Percentiles rank a stretch among this genome's conserved stretches.
Evolutionary conservation across 768 basidiomycete species (phyloP).

Genomic region (Hydnomerulius pinastri): DNA sequence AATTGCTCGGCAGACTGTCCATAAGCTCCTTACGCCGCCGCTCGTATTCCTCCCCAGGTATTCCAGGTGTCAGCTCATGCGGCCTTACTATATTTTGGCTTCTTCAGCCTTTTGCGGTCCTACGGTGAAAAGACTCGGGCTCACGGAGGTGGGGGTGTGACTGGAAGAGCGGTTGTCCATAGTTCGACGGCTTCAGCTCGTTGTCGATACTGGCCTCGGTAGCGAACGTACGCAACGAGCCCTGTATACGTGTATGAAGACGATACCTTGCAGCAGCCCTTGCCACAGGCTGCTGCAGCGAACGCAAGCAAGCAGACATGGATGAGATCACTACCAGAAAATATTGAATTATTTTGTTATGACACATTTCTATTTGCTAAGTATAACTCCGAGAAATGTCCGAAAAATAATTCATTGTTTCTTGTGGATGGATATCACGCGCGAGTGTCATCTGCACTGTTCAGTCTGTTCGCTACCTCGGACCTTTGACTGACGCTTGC

Average conservation of each 20-base stretch:
- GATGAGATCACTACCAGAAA: neutral
- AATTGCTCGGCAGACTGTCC: slow-evolving; percentile 69
- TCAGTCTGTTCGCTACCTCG: neutral
- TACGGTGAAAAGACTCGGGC: slow-evolving; percentile 20
- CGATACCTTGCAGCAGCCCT: neutral
- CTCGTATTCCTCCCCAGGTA: slow-evolving; percentile 78
- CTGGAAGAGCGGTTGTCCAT: slow-evolving; percentile 74
- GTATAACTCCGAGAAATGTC: neutral
- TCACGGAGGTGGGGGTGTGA: slow-evolving; percentile 84
- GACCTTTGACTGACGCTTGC: neutral
- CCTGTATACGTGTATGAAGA: neutral
- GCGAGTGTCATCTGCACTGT: no score
- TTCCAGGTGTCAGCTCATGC: slow-evolving; percentile 82
- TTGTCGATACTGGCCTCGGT: slow-evolving; percentile 29
- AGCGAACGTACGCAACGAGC: slow-evolving; percentile 31
- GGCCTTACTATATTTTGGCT: slow-evolving; percentile 43
- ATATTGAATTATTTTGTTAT: neutral
- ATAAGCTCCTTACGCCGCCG: slow-evolving; percentile 67
- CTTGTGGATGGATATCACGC: slow-evolving; percentile 19
- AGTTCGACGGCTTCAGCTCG: slow-evolving; percentile 65
- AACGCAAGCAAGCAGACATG: slow-evolving; percentile 25
- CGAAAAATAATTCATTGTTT: neutral
- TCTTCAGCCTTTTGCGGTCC: slow-evolving; percentile 4
- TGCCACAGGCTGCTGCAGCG: slow-evolving; percentile 8
- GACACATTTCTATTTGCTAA: slow-evolving; percentile 1